phyloP scores from a whole-genome alignment of 345 rosid genomes.

The Eucalyptus paniculata region DNA sequence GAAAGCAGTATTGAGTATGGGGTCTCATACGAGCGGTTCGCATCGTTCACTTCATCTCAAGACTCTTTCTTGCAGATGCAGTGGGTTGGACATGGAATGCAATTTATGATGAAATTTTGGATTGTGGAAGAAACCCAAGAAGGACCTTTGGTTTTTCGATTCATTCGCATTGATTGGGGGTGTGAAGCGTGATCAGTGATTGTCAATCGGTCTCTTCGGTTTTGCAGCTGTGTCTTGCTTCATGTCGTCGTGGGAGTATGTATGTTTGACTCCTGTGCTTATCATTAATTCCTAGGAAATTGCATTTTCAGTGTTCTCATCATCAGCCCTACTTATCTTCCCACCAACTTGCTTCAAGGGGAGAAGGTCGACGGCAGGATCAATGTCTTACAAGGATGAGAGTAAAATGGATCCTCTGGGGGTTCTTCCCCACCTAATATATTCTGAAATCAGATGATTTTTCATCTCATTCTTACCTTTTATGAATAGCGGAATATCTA shows the following conservation, averaged over 20 bases:
- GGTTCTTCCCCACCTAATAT: not conserved
- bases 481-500: too few species aligned
- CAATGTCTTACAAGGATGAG: not conserved
- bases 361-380: not conserved
- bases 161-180: not conserved
- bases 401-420: not conserved
- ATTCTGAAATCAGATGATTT: too few species aligned
- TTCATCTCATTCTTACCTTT: not conserved
- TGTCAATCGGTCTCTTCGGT: not conserved
- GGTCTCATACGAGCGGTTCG: not conserved
- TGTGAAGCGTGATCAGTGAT: not conserved
- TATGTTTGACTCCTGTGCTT: not conserved
- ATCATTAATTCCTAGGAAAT: not conserved
- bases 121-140: not conserved
- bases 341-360: not conserved
- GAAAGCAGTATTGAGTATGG: not conserved
- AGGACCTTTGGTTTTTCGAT: not conserved
- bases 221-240: not conserved
- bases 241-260: not conserved
- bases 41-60: not conserved
- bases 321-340: not conserved
- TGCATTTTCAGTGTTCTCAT: not conserved
- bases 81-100: not conserved
- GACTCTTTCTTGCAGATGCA: not conserved
- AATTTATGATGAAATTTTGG: not conserved